Conservation (phyloP, 208 protist species). For the Eutreptiella sp. region DNA sequence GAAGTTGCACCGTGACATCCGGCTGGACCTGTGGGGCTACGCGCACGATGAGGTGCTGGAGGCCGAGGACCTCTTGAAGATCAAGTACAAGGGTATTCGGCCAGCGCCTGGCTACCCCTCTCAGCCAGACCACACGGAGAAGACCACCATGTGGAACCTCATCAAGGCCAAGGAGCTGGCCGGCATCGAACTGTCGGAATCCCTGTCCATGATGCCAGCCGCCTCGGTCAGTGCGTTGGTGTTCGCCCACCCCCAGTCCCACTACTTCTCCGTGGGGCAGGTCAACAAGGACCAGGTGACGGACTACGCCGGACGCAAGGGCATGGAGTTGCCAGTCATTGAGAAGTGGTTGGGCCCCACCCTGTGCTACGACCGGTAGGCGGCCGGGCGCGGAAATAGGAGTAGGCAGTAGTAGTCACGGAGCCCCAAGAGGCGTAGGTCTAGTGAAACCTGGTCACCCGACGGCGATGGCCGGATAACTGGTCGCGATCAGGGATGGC, state of each 20-base stretch:
- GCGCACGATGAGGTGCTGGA: conserved; percentile 59
- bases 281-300: conserved; percentile 85
- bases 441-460: too few relatives aligned
- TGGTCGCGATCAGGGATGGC: too few relatives aligned
- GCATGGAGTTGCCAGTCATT: too few relatives aligned
- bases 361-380: too few relatives aligned
- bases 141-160: conserved; percentile 77
- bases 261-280: conserved; percentile 94
- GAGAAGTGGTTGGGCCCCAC: too few relatives aligned
- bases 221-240: conserved; percentile 85
- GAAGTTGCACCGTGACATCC: conserved; percentile 74
- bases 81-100: conserved; percentile 90
- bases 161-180: conserved; percentile 46
- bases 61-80: conserved; percentile 75
- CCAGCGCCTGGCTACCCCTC: conserved; percentile 91
- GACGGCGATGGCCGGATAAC: too few relatives aligned
- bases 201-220: conserved; percentile 84
- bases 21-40: conserved; percentile 84
- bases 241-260: conserved; percentile 78
- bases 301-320: conserved; percentile 71
- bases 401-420: too few relatives aligned
- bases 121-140: conserved; percentile 94
- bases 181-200: conserved; percentile 82
- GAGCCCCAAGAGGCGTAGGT: too few relatives aligned
- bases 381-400: too few relatives aligned